These are phyloP conservation scores for Phytopythium chamaehyphon DNA, from an alignment of 352 stramenopile genomes.

Conservation along the genomic window DNA sequence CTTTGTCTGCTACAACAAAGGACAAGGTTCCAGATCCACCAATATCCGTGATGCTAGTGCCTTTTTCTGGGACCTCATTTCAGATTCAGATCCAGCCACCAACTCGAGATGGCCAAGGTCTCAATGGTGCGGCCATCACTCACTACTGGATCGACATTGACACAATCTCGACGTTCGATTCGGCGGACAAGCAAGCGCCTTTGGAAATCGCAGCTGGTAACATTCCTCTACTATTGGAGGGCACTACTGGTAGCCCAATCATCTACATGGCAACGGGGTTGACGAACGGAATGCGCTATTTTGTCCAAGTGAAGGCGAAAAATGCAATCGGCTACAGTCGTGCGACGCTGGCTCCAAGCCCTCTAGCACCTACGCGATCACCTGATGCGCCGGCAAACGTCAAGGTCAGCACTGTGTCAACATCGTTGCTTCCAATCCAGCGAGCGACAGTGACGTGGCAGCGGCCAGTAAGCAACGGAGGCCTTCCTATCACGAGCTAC, in stretches of 20 bases:
- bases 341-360: conserved; percentile 51
- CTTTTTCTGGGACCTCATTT: conserved; percentile 54
- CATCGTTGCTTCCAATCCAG: conserved; percentile 42
- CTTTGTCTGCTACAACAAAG: conserved; percentile 60
- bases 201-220: conserved; percentile 22
- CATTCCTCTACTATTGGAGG: conserved; percentile 53
- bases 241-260: conserved; percentile 28
- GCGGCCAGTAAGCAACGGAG: conserved; percentile 48
- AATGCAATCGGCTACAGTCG: conserved; percentile 68
- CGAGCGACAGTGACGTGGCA: conserved; percentile 69
- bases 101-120: conserved; percentile 55
- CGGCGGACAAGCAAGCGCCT: conserved; percentile 35
- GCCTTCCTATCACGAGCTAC: conserved; percentile 67
- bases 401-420: conserved; percentile 50
- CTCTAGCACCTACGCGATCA: conserved; percentile 47
- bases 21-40: conserved; percentile 82
- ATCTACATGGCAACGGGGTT: conserved; percentile 74
- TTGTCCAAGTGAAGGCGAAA: conserved; percentile 78
- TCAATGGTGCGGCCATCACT: conserved; percentile 36
- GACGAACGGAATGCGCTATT: conserved; percentile 73
- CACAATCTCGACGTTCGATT: conserved; percentile 71
- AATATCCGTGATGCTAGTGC: conserved; percentile 47
- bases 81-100: conserved; percentile 78
- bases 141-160: conserved; percentile 68
- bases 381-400: conserved; percentile 49